Conservation (phyloP, 768 basidiomycete genomes). For the Psilocybe tampanensis region DNA sequence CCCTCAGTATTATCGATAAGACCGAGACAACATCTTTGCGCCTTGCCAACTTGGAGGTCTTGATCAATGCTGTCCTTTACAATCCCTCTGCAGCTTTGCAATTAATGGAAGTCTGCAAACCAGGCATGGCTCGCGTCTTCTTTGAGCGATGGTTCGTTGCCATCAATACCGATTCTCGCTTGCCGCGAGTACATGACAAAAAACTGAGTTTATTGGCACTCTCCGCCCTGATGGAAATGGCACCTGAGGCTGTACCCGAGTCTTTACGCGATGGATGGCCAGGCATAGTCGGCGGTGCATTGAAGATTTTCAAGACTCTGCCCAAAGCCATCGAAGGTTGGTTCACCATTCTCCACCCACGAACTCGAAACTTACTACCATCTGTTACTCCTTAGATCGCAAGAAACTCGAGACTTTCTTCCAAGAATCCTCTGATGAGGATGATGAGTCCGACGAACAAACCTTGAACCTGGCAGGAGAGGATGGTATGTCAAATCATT, state of each 20-base stretch:
- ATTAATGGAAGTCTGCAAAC: conserved; percentile 63
- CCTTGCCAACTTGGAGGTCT: conserved; percentile 80
- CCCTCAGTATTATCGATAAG: conserved; percentile 61
- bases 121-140: conserved; percentile 71
- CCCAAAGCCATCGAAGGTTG: conserved; percentile 76
- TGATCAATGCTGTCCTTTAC: conserved; percentile 83
- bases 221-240: conserved; percentile 75
- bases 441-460: conserved; percentile 55
- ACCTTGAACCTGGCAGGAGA: conserved; percentile 68
- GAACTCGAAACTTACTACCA: conserved; percentile 31
- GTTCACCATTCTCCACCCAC: conserved; percentile 27
- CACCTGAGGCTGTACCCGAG: conserved; percentile 56
- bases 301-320: conserved; percentile 77
- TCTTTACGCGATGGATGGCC: conserved; percentile 72
- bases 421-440: conserved; percentile 39
- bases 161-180: conserved; percentile 58
- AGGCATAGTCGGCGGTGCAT: conserved; percentile 66
- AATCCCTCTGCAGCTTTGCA: conserved; percentile 79
- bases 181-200: conserved; percentile 91
- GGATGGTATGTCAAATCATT: conserved; percentile 45
- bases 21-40: conserved; percentile 64
- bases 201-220: conserved; percentile 78
- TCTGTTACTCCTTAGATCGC: conserved; percentile 44
- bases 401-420: conserved; percentile 59
- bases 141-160: conserved; percentile 85